Percentiles rank a stretch among this genome's conserved stretches.
Conservation (phyloP, 1,284 basidiomycete species). For the Caloboletus firmus region DNA sequence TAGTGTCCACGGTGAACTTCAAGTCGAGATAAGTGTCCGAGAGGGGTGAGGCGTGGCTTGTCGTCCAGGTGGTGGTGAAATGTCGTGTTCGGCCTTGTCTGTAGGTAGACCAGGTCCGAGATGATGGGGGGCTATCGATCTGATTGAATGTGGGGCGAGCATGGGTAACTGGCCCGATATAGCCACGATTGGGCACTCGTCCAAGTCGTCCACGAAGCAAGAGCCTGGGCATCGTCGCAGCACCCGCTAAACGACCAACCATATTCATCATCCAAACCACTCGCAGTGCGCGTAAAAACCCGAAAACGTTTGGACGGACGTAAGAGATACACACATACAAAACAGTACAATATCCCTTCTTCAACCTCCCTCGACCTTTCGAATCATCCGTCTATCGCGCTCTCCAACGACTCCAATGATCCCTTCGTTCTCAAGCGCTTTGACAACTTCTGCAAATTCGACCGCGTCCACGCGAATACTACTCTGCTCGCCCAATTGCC, state of each 20-base stretch:
- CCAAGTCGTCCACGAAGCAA: background rate
- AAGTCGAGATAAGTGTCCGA: slow-evolving; percentile 5
- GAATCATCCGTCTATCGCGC: slow-evolving; percentile 79
- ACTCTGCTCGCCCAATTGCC: slow-evolving; percentile 75
- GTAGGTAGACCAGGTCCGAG: background rate
- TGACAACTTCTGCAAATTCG: slow-evolving; percentile 84
- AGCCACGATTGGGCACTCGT: slow-evolving; percentile 10
- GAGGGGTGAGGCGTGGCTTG: slow-evolving; percentile 8
- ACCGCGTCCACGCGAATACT: slow-evolving; percentile 71
- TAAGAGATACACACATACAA: slow-evolving; percentile 1
- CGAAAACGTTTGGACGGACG: background rate
- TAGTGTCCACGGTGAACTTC: slow-evolving; percentile 11
- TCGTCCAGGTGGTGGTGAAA: slow-evolving; percentile 14
- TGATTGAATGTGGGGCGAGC: background rate
- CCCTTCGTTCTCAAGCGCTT: slow-evolving; percentile 79
- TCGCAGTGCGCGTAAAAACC: background rate
- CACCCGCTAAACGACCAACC: no score
- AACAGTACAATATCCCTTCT: slow-evolving; percentile 1
- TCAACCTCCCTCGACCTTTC: slow-evolving; percentile 47
- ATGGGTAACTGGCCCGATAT: slow-evolving; percentile 24
- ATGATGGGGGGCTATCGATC: background rate
- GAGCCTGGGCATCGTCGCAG: background rate
- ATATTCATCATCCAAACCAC: background rate
- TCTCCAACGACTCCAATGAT: slow-evolving; percentile 83
- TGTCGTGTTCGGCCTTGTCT: slow-evolving; percentile 5